Conservation (phyloP, 768 basidiomycete species). For the Dentipellis sp. region DNA sequence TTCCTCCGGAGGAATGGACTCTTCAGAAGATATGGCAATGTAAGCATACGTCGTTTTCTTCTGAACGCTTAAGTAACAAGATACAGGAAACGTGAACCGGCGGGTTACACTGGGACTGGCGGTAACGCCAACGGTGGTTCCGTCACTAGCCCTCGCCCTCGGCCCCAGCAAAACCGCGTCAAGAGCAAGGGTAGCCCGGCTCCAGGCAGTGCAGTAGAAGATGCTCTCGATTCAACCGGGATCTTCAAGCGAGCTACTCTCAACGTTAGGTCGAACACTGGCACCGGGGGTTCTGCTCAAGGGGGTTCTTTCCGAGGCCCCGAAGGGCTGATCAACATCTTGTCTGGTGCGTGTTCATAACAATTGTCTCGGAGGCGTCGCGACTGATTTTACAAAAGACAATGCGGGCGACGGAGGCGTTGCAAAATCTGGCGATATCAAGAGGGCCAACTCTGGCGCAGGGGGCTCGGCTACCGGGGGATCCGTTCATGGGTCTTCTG, state of each 20-base stretch:
- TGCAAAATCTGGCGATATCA: not conserved
- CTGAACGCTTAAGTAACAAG: no score
- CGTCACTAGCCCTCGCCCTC: not conserved
- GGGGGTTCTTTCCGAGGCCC: not conserved
- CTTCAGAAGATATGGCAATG: not conserved
- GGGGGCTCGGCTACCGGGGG: slow-evolving; percentile 13
- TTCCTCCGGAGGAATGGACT: slow-evolving; percentile 8
- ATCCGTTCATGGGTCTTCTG: not conserved
- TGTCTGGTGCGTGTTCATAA: not conserved
- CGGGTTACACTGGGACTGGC: not conserved
- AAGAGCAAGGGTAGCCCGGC: no score
- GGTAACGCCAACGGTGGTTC: not conserved
- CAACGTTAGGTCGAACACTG: not conserved
- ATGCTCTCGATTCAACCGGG: no score
- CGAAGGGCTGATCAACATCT: not conserved
- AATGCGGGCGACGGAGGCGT: not conserved
- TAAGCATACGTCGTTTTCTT: no score
- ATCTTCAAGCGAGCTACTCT: not conserved
- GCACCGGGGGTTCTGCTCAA: not conserved
- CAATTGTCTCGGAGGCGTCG: not conserved
- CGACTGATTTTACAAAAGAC: not conserved
- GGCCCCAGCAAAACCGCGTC: no score
- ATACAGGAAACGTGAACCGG: not conserved
- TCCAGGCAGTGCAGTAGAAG: no score
- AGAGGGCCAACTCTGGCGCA: slow-evolving; percentile 4